Evolutionary conservation across 139 green algal species (phyloP).

Genomic region (Micractinium sp.): DNA sequence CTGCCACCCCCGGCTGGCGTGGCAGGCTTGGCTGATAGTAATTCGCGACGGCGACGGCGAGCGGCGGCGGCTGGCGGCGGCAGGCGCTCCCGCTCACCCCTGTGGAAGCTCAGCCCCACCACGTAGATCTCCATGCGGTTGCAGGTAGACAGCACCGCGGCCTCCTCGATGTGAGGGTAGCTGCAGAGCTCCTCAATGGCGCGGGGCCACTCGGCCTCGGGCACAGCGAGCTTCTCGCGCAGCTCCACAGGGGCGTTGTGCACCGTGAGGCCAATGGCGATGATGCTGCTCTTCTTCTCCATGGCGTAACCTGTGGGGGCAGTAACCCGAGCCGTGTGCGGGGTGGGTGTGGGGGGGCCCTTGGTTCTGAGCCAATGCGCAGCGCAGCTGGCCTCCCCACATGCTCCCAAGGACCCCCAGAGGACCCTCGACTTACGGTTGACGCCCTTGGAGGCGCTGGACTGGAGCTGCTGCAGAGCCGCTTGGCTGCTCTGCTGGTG

Average conservation of each 20-base stretch:
- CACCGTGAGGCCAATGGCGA: constrained; percentile 96
- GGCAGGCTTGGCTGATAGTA: neutral
- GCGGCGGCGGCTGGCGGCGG: too few relatives aligned
- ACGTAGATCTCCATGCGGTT: constrained; percentile 99
- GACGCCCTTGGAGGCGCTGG: constrained; percentile 44
- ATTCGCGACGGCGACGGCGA: too few relatives aligned
- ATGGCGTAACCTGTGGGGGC: constrained; percentile 84
- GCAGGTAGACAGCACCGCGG: constrained; percentile 96
- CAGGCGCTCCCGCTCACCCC: constrained; percentile 34
- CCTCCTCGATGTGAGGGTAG: constrained; percentile 98
- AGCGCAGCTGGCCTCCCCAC: neutral
- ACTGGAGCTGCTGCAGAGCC: constrained; percentile 72
- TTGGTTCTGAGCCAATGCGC: neutral
- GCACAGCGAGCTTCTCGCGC: constrained; percentile 97
- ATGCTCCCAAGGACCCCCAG: neutral
- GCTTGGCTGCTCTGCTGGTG: constrained; percentile 65
- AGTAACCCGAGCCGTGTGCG: too few relatives aligned
- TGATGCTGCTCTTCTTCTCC: constrained; percentile 93
- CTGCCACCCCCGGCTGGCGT: too few relatives aligned
- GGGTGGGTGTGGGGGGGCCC: neutral
- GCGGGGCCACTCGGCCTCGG: constrained; percentile 93
- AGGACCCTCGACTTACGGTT: constrained; percentile 64
- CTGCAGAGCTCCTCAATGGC: constrained; percentile 93
- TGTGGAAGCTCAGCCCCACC: constrained; percentile 93
- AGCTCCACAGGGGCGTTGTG: constrained; percentile 96